These are phyloP conservation scores for Sphaerulina populicola DNA, from an alignment of 2,329 filamentous ascomycete species.

Conservation along the genomic window DNA sequence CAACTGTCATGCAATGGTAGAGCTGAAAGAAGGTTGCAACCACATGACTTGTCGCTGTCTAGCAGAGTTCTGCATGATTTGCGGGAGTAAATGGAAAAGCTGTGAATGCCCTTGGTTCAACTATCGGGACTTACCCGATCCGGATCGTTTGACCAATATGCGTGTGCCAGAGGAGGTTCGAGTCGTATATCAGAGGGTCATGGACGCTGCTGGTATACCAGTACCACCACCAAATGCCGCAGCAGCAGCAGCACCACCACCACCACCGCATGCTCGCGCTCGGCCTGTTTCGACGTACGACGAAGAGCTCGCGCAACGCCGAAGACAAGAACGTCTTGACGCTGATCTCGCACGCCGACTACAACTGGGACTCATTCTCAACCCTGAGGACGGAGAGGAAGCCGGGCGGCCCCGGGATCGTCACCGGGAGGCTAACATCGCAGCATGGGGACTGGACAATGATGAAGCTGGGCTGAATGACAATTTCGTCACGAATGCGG, in stretches of 20 bases:
- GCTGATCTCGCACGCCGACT: conserved; percentile 47
- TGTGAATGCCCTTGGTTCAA: conserved; percentile 79
- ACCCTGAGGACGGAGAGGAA: conserved; percentile 22
- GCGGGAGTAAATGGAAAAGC: conserved; percentile 70
- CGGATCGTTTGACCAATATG: conserved; percentile 50
- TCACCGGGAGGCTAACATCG: conserved; percentile 32
- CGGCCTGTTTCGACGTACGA: conserved; percentile 26
- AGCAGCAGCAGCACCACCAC: background rate
- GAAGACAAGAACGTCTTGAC: conserved; percentile 41
- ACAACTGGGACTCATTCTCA: conserved; percentile 38
- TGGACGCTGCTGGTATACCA: conserved; percentile 18
- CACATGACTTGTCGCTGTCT: conserved; percentile 82
- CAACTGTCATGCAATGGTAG: conserved; percentile 64
- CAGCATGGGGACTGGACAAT: conserved; percentile 41
- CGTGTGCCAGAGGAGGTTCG: conserved; percentile 39
- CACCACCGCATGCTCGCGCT: conserved; percentile 5
- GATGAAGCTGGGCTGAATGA: conserved; percentile 50
- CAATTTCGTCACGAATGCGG: conserved; percentile 40
- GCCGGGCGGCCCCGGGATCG: conserved; percentile 6
- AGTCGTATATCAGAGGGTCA: conserved; percentile 32
- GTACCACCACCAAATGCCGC: background rate
- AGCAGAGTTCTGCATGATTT: conserved; percentile 81
- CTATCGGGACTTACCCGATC: conserved; percentile 43
- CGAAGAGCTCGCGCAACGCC: conserved; percentile 35
- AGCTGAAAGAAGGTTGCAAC: conserved; percentile 77